phyloP scores from a whole-genome alignment of 306 rosid genomes.

The Corylus heterophylla region DNA sequence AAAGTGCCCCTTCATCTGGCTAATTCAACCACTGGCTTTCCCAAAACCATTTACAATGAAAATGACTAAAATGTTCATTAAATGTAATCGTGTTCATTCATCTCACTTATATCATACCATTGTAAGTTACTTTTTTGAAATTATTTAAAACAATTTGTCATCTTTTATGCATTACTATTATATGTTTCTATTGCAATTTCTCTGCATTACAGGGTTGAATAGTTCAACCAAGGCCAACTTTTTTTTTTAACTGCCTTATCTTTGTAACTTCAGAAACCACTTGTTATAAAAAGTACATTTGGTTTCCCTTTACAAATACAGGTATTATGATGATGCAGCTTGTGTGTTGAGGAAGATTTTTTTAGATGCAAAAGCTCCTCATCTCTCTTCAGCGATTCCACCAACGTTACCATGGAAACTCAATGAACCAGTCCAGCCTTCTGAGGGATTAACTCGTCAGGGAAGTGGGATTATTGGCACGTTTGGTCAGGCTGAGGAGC shows the following conservation, averaged over 20 bases:
- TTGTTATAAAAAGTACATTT: constrained; percentile 20
- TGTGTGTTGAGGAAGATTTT: constrained; percentile 95
- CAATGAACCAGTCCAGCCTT: constrained; percentile 66
- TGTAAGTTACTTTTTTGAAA: neutral
- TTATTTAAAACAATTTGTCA: neutral
- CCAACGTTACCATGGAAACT: constrained; percentile 92
- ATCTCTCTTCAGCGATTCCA: constrained; percentile 90
- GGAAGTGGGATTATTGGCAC: constrained; percentile 87
- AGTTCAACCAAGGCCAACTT: neutral
- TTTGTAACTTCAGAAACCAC: constrained; percentile 13
- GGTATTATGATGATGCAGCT: constrained; percentile 97
- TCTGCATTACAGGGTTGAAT: neutral
- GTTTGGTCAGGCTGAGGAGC: constrained; percentile 91
- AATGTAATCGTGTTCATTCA: neutral
- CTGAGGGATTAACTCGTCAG: constrained; percentile 87
- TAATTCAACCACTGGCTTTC: neutral
- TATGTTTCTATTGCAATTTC: neutral
- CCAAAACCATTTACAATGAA: neutral
- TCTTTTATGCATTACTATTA: neutral
- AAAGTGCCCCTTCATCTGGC: neutral
- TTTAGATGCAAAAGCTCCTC: constrained; percentile 96
- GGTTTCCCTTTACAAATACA: constrained; percentile 34
- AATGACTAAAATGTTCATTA: neutral
- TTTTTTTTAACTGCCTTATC: neutral
- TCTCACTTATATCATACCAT: neutral